These are phyloP conservation scores for Termitomyces heimii DNA, from an alignment of 768 basidiomycete species.

Conservation along the genomic window DNA sequence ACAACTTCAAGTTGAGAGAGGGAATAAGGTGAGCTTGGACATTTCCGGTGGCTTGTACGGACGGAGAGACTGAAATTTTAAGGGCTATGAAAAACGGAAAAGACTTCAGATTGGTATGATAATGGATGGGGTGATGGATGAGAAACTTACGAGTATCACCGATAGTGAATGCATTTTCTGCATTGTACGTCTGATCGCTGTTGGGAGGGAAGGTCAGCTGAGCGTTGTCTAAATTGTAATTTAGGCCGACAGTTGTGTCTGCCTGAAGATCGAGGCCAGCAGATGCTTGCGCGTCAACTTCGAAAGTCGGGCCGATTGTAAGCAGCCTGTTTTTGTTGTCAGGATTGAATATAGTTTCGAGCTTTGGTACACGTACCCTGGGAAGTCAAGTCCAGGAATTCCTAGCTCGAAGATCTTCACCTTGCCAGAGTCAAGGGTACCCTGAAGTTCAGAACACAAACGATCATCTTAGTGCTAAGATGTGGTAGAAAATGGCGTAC, in stretches of 20 bases:
- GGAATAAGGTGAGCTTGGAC: constrained; percentile 46
- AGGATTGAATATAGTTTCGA: not conserved
- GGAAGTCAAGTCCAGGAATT: constrained; percentile 44
- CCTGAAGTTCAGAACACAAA: constrained; percentile 13
- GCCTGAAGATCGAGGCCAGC: constrained; percentile 30
- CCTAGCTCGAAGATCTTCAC: constrained; percentile 33
- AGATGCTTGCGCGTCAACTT: constrained; percentile 30
- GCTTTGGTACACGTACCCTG: constrained; percentile 29
- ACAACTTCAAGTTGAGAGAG: constrained; percentile 36
- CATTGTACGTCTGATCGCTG: constrained; percentile 12
- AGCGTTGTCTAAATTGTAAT: constrained; percentile 35
- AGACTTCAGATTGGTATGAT: not conserved
- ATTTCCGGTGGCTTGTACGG: constrained; percentile 32
- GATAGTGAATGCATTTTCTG: constrained; percentile 24
- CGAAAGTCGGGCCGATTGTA: constrained; percentile 41
- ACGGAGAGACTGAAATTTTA: constrained; percentile 33
- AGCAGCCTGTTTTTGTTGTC: constrained; percentile 28
- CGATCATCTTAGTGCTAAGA: too few relatives aligned
- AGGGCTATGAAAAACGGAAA: constrained; percentile 22
- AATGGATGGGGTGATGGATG: not conserved
- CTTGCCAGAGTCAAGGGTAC: constrained; percentile 36
- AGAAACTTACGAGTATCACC: constrained; percentile 35
- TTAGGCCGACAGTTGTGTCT: constrained; percentile 35
- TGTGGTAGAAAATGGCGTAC: constrained; percentile 14
- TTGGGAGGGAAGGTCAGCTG: constrained; percentile 38